Evolutionary conservation across 2,329 filamentous ascomycete species (phyloP), one percentile per base, ranked within the genome.

Genomic region (Pseudogymnoascus sp.): DNA sequence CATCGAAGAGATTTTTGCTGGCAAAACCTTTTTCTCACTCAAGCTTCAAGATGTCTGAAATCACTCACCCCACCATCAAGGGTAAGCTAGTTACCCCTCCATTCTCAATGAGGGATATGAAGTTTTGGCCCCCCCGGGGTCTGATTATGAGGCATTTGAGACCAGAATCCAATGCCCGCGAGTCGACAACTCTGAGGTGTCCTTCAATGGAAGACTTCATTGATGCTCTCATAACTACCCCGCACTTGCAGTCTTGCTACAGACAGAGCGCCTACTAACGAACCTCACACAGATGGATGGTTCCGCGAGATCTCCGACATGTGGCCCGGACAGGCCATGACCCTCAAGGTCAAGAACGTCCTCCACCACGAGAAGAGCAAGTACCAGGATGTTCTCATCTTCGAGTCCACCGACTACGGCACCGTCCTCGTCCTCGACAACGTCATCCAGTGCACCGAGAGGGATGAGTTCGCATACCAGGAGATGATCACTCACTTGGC

Each of bases 401-500:
- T 99, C 82, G 90, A 99, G 84, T 96, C 91, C 72, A 96, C 89
- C 82, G 87, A 97, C 84, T 90, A 97, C 78, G 95, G 95, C 78
- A 96, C 87, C 75, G 93, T 97, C 66, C 85, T 99, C 65, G 93
- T 99, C 68, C 87, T 99, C 71, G 95, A 99, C 85, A 97, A 97
- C 77, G 95, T 97, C 76, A 96, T 99, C 78, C 95, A 99, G 81
- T 92, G 88, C 85, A 97, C 95, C 71, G 95, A 99, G 86, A 88
- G 93, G 69, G 92, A 99, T 76, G 95, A 99, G 83, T 99, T 97
- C 84, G 91, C 93, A 72, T 96, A 96, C 87, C 95, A 99, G 84
- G 95, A 99, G 86, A 99, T 99, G 95, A 99, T 99, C 79, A 93
- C 93, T 71, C 92, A 99, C 80, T 85, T 99, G 70, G 95, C 92